phyloP scores from a whole-genome alignment of 1,284 basidiomycete genomes.

The Sporisorium reilianum region DNA sequence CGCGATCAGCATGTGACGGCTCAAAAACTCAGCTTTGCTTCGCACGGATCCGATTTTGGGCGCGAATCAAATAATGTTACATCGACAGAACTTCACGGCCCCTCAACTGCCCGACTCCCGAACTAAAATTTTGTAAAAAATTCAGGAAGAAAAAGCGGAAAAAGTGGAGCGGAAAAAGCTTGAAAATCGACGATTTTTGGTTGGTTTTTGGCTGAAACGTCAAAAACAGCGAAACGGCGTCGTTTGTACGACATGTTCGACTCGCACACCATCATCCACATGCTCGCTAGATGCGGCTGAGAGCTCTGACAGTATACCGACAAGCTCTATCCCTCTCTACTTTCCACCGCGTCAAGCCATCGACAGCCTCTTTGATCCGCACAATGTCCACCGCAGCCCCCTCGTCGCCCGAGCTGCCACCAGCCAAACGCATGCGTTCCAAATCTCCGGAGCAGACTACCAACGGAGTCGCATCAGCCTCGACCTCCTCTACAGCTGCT shows the following conservation, averaged over 20 bases:
- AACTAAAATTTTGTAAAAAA: neutral
- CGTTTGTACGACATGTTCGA: no score
- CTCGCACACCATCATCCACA: neutral
- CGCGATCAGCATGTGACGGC: conserved; percentile 4
- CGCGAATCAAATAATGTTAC: conserved; percentile 12
- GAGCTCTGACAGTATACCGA: conserved; percentile 1
- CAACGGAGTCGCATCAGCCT: conserved; percentile 13
- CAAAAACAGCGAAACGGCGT: neutral
- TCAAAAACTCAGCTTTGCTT: conserved; percentile 1
- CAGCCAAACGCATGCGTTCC: conserved; percentile 41
- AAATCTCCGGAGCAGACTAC: conserved; percentile 23
- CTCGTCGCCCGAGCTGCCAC: conserved; percentile 34
- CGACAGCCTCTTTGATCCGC: neutral
- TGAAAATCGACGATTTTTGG: conserved; percentile 20
- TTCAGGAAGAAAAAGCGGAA: conserved; percentile 2
- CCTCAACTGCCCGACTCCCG: conserved; percentile 3
- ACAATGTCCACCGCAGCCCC: conserved; percentile 23
- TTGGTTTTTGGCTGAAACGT: conserved; percentile 12
- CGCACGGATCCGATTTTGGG: conserved; percentile 28
- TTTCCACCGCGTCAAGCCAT: neutral
- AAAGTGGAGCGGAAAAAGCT: conserved; percentile 13
- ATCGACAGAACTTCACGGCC: neutral
- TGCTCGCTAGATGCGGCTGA: conserved; percentile 31
- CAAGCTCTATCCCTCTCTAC: neutral
- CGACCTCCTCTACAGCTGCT: conserved; percentile 13